phyloP scores from a whole-genome alignment of 768 basidiomycete species.

The Obba rivulosa region DNA sequence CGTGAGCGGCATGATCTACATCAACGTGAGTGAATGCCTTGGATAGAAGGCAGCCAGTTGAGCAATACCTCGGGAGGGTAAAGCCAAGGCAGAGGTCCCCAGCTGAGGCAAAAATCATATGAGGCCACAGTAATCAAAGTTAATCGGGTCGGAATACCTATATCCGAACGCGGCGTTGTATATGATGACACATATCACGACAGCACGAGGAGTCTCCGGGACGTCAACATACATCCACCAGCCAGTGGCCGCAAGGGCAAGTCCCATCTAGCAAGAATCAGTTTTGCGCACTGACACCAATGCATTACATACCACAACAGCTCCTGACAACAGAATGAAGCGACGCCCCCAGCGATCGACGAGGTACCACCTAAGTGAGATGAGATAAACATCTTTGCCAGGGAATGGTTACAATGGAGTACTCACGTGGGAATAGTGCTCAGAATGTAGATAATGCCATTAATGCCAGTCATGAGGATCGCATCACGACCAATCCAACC shows the following conservation, averaged over 20 bases:
- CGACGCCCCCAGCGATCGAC: constrained; percentile 90
- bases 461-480: constrained; percentile 94
- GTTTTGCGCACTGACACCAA: background rate
- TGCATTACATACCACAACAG: constrained; percentile 55
- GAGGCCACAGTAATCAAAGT: constrained; percentile 1
- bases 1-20: constrained; percentile 79
- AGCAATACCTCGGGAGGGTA: constrained; percentile 79
- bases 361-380: constrained; percentile 72
- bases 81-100: constrained; percentile 84
- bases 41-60: background rate
- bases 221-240: constrained; percentile 94
- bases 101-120: constrained; percentile 32
- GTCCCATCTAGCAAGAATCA: constrained; percentile 58
- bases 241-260: constrained; percentile 73
- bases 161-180: constrained; percentile 95
- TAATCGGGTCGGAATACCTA: constrained; percentile 37
- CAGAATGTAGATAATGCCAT: constrained; percentile 73
- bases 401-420: no score
- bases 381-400: constrained; percentile 2
- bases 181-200: constrained; percentile 83
- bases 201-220: constrained; percentile 77
- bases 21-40: no score
- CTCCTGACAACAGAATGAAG: constrained; percentile 81
- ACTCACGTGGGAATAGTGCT: constrained; percentile 80
- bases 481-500: constrained; percentile 95